These are phyloP conservation scores for Kokia cookei DNA, from an alignment of 441 rosid genomes.

Conservation along the genomic window DNA sequence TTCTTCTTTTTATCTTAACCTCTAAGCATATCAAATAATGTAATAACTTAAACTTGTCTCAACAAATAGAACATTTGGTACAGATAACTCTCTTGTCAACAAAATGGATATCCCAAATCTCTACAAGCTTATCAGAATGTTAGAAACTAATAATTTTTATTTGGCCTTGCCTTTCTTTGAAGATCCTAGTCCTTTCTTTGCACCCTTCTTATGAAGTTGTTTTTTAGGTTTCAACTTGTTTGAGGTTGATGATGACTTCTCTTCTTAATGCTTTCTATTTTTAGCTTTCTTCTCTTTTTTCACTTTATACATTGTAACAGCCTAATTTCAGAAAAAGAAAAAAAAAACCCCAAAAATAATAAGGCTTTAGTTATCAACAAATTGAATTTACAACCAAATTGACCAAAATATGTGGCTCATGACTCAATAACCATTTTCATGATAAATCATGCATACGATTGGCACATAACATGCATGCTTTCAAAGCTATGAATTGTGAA, in stretches of 20 bases:
- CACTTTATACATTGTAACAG: slow-evolving; percentile 66
- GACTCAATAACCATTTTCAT: no score
- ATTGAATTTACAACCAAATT: neutral
- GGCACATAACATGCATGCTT: no score
- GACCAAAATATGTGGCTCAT: neutral
- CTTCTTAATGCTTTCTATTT: slow-evolving; percentile 20
- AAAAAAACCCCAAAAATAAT: neutral
- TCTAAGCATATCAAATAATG: neutral
- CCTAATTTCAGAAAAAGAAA: slow-evolving; percentile 31
- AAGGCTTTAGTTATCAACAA: neutral
- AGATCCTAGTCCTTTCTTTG: slow-evolving; percentile 29
- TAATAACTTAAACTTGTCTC: neutral
- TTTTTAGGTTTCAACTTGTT: slow-evolving; percentile 69
- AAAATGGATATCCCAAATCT: slow-evolving; percentile 1
- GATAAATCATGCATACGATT: no score
- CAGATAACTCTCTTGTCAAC: neutral
- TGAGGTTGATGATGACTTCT: slow-evolving; percentile 32
- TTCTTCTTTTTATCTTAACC: no score
- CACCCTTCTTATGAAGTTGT: slow-evolving; percentile 38
- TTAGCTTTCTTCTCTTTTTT: slow-evolving; percentile 59
- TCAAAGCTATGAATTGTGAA: no score
- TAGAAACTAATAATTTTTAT: slow-evolving; percentile 7
- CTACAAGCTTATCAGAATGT: neutral
- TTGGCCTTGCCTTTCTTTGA: slow-evolving; percentile 36
- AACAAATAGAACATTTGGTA: neutral